Conservation (phyloP, 345 rosid species). For the Salix viminalis region DNA sequence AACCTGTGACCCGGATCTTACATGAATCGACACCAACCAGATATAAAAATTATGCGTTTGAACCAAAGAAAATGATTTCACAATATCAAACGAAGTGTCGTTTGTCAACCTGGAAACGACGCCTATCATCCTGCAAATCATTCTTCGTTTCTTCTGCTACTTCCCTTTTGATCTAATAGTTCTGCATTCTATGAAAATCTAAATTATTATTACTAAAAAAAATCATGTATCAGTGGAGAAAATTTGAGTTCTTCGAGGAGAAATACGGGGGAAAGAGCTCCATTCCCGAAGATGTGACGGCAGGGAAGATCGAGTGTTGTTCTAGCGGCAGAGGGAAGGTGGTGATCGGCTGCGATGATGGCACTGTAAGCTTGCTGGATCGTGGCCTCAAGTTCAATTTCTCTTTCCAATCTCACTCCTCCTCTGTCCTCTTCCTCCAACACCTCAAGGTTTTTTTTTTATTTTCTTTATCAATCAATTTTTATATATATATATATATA, state of each 20-base stretch:
- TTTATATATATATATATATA: too few relatives aligned
- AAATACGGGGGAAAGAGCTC: conserved; percentile 68
- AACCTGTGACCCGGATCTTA: too few relatives aligned
- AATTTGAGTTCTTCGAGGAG: conserved; percentile 98
- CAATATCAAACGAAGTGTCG: too few relatives aligned
- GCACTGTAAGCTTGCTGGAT: conserved; percentile 77
- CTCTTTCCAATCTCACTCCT: conserved; percentile 78
- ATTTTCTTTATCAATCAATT: background rate
- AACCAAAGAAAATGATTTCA: too few relatives aligned
- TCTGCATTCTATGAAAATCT: too few relatives aligned
- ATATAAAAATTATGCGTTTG: too few relatives aligned
- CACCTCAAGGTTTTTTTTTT: conserved; percentile 66
- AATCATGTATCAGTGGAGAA: conserved; percentile 87
- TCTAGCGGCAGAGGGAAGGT: conserved; percentile 97
- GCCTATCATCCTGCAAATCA: too few relatives aligned
- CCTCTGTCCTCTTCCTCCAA: conserved; percentile 80
- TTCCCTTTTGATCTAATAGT: too few relatives aligned
- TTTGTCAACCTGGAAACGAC: too few relatives aligned
- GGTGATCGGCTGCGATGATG: conserved; percentile 83
- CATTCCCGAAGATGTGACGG: conserved; percentile 79
- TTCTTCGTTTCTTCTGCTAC: background rate
- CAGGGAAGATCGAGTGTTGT: conserved; percentile 62
- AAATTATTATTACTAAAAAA: too few relatives aligned
- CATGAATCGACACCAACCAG: too few relatives aligned
- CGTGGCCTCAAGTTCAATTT: conserved; percentile 92